phyloP scores from a whole-genome alignment of 2,329 filamentous ascomycete genomes.

The Rhynchosporium graminicola region DNA sequence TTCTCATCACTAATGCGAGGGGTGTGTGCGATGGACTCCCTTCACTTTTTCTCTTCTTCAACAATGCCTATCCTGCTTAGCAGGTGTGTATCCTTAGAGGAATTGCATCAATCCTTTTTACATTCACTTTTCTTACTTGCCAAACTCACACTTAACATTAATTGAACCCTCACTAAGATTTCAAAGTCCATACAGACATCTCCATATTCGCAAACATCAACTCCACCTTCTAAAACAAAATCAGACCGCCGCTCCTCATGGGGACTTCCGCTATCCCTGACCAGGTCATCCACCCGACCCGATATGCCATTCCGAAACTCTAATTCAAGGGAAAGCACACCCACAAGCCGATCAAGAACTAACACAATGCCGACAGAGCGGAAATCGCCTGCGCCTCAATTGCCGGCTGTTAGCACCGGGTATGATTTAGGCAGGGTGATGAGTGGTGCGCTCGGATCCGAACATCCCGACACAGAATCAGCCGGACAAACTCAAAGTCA shows the following conservation, averaged over 20 bases:
- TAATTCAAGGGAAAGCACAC: conserved; percentile 27
- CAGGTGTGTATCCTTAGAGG: conserved; percentile 41
- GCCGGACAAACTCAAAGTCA: too few relatives aligned
- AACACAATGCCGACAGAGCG: conserved; percentile 24
- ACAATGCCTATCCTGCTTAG: conserved; percentile 36
- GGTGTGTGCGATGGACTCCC: conserved; percentile 16
- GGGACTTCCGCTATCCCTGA: conserved; percentile 44
- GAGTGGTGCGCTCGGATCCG: conserved; percentile 22
- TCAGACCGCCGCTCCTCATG: conserved; percentile 49
- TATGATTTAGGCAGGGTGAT: conserved; percentile 18
- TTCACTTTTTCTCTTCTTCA: conserved; percentile 29
- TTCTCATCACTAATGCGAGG: conserved; percentile 35
- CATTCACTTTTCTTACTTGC: conserved; percentile 36
- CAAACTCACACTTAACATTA: conserved; percentile 27
- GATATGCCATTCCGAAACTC: conserved; percentile 30
- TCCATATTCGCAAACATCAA: conserved; percentile 2
- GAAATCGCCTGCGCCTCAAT: conserved; percentile 16
- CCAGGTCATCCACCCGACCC: conserved; percentile 38
- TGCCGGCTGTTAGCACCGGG: conserved; percentile 14
- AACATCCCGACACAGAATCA: conserved; percentile 8
- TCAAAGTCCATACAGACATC: conserved; percentile 40
- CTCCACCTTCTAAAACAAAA: conserved; percentile 41
- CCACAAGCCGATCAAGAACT: conserved; percentile 21
- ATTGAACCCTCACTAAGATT: conserved; percentile 39
- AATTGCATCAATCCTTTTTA: conserved; percentile 34